Evolutionary conservation across 2,329 filamentous ascomycete genomes (phyloP).

Genomic region (Cryphonectria parasitica): DNA sequence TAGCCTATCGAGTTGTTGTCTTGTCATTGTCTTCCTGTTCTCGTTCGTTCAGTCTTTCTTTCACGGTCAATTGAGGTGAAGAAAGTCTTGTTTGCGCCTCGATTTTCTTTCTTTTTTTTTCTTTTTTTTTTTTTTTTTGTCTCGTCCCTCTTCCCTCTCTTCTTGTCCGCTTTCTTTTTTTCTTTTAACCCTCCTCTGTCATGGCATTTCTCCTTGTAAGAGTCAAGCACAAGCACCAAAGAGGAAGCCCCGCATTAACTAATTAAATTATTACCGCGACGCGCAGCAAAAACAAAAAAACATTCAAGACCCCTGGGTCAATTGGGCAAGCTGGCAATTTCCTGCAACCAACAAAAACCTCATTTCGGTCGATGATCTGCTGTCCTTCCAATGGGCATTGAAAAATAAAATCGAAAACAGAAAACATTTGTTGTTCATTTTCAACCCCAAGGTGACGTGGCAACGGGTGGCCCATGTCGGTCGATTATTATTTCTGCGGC

Average conservation of each 20-base stretch:
- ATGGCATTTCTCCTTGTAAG: not conserved
- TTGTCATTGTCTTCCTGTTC: not conserved
- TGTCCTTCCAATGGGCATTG: not conserved
- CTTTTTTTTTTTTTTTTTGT: not conserved
- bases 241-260: not conserved
- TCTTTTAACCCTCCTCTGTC: not conserved
- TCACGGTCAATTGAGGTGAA: not conserved
- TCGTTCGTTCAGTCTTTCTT: not conserved
- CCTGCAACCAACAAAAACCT: not conserved
- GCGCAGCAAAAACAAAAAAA: not conserved
- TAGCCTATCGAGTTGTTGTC: not conserved
- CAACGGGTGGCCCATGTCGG: not conserved
- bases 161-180: not conserved
- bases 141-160: not conserved
- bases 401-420: not conserved
- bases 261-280: not conserved
- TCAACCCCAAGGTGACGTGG: not conserved
- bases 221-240: not conserved
- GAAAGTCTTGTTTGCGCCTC: no score
- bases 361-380: not conserved
- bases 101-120: not conserved
- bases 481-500: constrained; percentile 4
- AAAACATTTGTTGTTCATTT: not conserved
- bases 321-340: not conserved
- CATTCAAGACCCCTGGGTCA: not conserved